Evolutionary conservation across 352 stramenopile genomes (phyloP).

Genomic region (Pythium biforme): DNA sequence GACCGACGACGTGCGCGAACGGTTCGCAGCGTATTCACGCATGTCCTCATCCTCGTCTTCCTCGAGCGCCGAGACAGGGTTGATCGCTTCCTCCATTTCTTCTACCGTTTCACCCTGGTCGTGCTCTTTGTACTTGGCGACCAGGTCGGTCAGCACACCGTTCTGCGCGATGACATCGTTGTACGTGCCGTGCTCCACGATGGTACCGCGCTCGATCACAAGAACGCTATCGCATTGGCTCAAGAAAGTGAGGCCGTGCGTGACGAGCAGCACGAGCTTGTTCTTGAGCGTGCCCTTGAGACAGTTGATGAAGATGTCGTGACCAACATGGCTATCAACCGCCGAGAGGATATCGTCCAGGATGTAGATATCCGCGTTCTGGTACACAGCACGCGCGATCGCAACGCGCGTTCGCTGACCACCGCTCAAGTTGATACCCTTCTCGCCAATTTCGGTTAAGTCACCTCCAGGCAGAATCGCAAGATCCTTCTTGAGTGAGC

Average conservation of each 20-base stretch:
- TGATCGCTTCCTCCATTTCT: conserved; percentile 24
- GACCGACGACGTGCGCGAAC: conserved; percentile 54
- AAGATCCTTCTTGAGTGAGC: conserved; percentile 86
- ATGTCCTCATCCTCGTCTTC: conserved; percentile 43
- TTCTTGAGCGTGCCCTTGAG: conserved; percentile 83
- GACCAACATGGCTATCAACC: conserved; percentile 96
- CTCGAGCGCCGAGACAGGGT: conserved; percentile 12
- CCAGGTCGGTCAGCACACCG: conserved; percentile 53
- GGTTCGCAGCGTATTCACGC: conserved; percentile 32
- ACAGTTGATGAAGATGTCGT: conserved; percentile 93
- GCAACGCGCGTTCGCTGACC: conserved; percentile 94
- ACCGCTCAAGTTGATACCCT: conserved; percentile 96
- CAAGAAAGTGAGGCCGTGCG: conserved; percentile 84
- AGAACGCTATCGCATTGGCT: conserved; percentile 58
- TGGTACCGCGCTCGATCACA: conserved; percentile 55
- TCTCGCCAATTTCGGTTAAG: conserved; percentile 97
- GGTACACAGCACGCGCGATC: conserved; percentile 94
- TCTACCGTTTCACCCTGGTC: conserved; percentile 39
- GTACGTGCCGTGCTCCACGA: conserved; percentile 61
- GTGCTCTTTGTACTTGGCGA: conserved; percentile 62
- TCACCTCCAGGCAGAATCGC: conserved; percentile 91
- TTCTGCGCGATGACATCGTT: conserved; percentile 57
- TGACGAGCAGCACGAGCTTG: conserved; percentile 94
- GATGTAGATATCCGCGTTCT: conserved; percentile 93
- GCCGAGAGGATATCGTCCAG: conserved; percentile 96